These are phyloP conservation scores for Hevea brasiliensis DNA, from an alignment of 345 rosid genomes.

Conservation along the genomic window DNA sequence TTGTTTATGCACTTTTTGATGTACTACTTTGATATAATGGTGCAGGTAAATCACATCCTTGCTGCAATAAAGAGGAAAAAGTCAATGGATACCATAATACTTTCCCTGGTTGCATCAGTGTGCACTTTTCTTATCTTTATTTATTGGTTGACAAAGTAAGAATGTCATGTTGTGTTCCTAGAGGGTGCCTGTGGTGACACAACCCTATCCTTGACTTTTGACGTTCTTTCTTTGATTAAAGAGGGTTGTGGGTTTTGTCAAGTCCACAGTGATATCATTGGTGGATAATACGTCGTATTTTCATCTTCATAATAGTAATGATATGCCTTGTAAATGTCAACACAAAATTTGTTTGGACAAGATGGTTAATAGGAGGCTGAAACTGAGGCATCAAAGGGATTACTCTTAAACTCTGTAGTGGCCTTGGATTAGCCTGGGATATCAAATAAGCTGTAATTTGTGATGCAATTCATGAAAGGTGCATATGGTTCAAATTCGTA, in stretches of 20 bases:
- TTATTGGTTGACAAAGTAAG: constrained; percentile 90
- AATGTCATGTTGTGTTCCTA: constrained; percentile 18
- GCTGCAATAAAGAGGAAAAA: constrained; percentile 89
- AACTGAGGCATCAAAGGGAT: not conserved
- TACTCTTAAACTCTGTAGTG: not conserved
- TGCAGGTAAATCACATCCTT: constrained; percentile 86
- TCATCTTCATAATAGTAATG: constrained; percentile 18
- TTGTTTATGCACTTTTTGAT: not conserved
- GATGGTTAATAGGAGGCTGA: not conserved
- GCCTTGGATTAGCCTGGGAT: constrained; percentile 11
- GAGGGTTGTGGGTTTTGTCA: constrained; percentile 23
- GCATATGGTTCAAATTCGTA: not conserved
- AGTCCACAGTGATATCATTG: constrained; percentile 18
- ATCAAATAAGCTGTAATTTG: constrained; percentile 1
- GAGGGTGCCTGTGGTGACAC: constrained; percentile 23
- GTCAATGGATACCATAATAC: constrained; percentile 91
- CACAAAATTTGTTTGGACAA: constrained; percentile 3
- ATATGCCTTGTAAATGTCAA: constrained; percentile 19
- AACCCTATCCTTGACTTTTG: constrained; percentile 3
- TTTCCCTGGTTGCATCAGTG: constrained; percentile 90
- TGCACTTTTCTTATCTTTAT: constrained; percentile 92
- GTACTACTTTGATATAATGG: constrained; percentile 5
- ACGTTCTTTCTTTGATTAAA: not conserved
- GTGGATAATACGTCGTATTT: constrained; percentile 18
- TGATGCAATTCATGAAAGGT: not conserved